phyloP scores from a whole-genome alignment of 179 eudicot species.

The Silene noctiflora region DNA sequence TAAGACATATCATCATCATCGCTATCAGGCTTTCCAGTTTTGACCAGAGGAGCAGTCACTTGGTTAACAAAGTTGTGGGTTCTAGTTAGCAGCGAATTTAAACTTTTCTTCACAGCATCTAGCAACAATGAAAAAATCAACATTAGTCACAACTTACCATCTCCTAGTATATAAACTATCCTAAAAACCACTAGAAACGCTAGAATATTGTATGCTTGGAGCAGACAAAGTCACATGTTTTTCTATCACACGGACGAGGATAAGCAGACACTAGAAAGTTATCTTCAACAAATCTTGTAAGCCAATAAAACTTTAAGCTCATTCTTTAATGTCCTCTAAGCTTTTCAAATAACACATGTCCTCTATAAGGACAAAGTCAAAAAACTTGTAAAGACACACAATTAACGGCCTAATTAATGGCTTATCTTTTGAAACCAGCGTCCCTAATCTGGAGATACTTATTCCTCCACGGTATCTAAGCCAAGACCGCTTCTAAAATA shows the following conservation, averaged over 20 bases:
- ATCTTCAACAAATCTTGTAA: neutral
- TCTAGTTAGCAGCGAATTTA: constrained; percentile 63
- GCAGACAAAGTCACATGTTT: neutral
- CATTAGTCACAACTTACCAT: constrained; percentile 17
- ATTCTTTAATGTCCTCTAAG: too few species aligned
- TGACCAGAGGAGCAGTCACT: constrained; percentile 66
- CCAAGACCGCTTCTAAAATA: neutral
- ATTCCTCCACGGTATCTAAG: neutral
- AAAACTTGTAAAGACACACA: too few species aligned
- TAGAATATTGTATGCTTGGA: neutral
- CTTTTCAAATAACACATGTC: too few species aligned
- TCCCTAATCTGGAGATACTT: neutral
- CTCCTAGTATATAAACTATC: neutral
- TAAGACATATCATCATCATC: constrained; percentile 34
- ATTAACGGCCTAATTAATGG: too few species aligned
- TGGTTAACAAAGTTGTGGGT: constrained; percentile 66
- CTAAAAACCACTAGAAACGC: neutral
- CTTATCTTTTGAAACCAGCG: neutral
- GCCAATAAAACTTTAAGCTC: neutral
- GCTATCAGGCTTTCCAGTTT: constrained; percentile 51
- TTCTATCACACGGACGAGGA: neutral
- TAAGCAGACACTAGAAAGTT: too few species aligned
- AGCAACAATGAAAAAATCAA: constrained; percentile 21
- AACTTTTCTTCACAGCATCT: constrained; percentile 74
- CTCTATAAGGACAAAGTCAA: too few species aligned